Conservation (phyloP, 2,329 filamentous ascomycete genomes). For the Fusarium austroafricanum region DNA sequence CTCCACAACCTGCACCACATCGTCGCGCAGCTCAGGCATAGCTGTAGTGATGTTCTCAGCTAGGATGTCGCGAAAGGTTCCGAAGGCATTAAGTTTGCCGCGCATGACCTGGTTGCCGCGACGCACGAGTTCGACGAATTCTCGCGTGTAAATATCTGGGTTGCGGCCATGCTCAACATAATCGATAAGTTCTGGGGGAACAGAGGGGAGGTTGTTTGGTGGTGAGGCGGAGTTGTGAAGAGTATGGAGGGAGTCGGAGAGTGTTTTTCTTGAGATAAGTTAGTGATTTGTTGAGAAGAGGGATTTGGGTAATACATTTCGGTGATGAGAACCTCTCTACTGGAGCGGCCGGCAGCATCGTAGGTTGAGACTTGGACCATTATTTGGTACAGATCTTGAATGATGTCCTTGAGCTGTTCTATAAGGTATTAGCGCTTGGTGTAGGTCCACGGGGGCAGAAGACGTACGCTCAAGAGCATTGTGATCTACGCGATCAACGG, state of each 20-base stretch:
- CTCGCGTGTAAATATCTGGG: constrained; percentile 79
- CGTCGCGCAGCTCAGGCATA: constrained; percentile 68
- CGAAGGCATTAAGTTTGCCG: constrained; percentile 73
- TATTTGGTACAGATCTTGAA: constrained; percentile 72
- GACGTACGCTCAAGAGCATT: constrained; percentile 55
- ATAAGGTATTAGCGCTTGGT: constrained; percentile 23
- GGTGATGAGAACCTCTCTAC: constrained; percentile 66
- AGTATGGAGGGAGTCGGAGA: constrained; percentile 54
- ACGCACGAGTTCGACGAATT: constrained; percentile 77
- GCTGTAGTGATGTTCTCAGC: constrained; percentile 67
- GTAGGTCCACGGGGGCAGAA: no score
- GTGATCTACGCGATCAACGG: constrained; percentile 54
- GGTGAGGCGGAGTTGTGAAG: constrained; percentile 56
- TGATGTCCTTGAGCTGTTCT: constrained; percentile 71
- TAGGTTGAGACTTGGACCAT: constrained; percentile 73
- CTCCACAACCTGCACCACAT: constrained; percentile 63
- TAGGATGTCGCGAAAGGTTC: constrained; percentile 69
- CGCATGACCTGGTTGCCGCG: constrained; percentile 74
- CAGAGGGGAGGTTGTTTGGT: constrained; percentile 59
- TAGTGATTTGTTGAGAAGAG: constrained; percentile 4
- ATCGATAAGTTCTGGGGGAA: constrained; percentile 72
- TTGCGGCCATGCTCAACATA: constrained; percentile 79
- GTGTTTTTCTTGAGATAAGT: constrained; percentile 51
- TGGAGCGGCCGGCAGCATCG: constrained; percentile 64
- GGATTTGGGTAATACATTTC: constrained; percentile 56